Evolutionary conservation across 1,284 basidiomycete species (phyloP).

Genomic region (Cryptococcus floricola): DNA sequence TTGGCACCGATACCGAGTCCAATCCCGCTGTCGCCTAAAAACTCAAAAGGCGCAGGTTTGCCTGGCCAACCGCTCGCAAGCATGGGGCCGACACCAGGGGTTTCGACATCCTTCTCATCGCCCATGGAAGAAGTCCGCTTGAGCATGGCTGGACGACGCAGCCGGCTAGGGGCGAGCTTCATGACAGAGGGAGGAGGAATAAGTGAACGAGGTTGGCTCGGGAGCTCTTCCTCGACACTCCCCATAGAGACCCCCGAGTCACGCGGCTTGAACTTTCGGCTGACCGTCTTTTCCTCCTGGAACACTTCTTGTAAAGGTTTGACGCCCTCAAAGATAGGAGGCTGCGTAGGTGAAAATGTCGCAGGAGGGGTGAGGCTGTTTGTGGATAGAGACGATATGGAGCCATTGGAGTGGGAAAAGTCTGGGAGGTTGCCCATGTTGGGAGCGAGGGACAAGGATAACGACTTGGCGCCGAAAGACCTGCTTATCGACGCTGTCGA

Average conservation of each 20-base stretch:
- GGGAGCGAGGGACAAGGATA: constrained; percentile 38
- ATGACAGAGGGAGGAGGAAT: constrained; percentile 13
- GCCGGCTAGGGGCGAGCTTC: constrained; percentile 12
- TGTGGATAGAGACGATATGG: constrained; percentile 36
- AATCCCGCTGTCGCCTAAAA: constrained; percentile 38
- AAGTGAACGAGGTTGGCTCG: constrained; percentile 4
- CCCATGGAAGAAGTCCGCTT: constrained; percentile 41
- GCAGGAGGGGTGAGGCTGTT: constrained; percentile 32
- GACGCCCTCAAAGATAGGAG: constrained; percentile 47
- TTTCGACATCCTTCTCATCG: constrained; percentile 35
- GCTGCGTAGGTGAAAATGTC: constrained; percentile 36
- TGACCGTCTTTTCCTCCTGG: constrained; percentile 34
- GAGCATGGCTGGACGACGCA: constrained; percentile 30
- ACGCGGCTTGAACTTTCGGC: constrained; percentile 47
- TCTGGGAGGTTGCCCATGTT: constrained; percentile 29
- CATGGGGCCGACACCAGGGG: constrained; percentile 30
- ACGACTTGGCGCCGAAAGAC: constrained; percentile 47
- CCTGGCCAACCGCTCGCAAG: constrained; percentile 28
- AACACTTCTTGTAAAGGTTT: constrained; percentile 50
- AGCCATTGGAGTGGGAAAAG: constrained; percentile 39
- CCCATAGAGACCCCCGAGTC: constrained; percentile 43
- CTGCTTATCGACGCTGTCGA: constrained; percentile 32
- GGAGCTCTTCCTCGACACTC: constrained; percentile 1
- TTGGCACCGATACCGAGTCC: constrained; percentile 25
- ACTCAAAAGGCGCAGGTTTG: constrained; percentile 34